Evolutionary conservation across 1,284 basidiomycete genomes (phyloP).

Genomic region (Paramarasmius palmivorus): DNA sequence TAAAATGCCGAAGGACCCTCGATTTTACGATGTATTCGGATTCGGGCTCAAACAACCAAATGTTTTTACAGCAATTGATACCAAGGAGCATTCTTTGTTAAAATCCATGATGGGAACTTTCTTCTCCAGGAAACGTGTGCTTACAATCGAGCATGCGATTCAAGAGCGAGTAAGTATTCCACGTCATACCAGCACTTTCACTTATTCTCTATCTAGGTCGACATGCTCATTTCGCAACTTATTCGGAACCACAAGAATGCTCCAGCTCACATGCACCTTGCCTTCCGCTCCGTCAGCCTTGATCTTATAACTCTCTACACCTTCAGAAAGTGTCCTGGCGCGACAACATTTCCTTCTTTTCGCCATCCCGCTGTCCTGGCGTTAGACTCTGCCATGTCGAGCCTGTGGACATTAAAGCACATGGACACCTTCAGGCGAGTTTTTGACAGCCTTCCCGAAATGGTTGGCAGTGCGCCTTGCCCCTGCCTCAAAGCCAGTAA

Average conservation of each 20-base stretch:
- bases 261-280: slow-evolving; percentile 20
- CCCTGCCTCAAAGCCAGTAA: too few relatives aligned
- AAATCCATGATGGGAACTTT: background rate
- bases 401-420: too few relatives aligned
- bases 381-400: too few relatives aligned
- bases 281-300: slow-evolving; percentile 18
- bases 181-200: background rate
- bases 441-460: too few relatives aligned
- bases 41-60: background rate
- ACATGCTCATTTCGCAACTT: slow-evolving; percentile 18
- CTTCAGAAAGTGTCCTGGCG: background rate
- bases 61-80: background rate
- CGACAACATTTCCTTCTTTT: background rate
- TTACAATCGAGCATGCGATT: background rate
- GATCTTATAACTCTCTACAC: slow-evolving; percentile 32
- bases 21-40: background rate
- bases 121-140: slow-evolving; percentile 1
- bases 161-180: background rate
- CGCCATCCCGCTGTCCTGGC: too few relatives aligned
- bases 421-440: too few relatives aligned
- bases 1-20: background rate
- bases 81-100: background rate
- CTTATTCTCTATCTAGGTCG: slow-evolving; percentile 19
- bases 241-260: slow-evolving; percentile 7
- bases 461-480: too few relatives aligned